Base-by-base conservation (phyloP, 768 basidiomycete species). In the Leucogyrophana mollusca region DNA sequence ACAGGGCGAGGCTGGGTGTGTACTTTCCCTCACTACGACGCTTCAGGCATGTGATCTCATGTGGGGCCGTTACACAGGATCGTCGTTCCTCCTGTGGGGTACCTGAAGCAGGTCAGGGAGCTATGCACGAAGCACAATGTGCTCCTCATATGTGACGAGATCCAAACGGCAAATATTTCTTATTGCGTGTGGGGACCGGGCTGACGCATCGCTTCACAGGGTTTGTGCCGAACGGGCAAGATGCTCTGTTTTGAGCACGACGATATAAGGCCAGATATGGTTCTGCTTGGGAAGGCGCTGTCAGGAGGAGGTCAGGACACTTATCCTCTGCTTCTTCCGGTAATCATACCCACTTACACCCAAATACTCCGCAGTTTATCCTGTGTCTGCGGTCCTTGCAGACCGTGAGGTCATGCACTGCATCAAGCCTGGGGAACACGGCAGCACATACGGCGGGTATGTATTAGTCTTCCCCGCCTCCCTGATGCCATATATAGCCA, bases 1-100 rank as follows among this genome's bases (percentile, higher is more conserved):
- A 51, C 96, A 99, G 64, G 95, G 95, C n/a, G 95, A 97, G 69
- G 95, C 95, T 14, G 94, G 93, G 90, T 92, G 62, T 36, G 88
- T 72, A 53, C 27, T 39, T 8, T 33, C 30, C 14, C 10, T n/a
- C 22, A 4, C 3, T 16, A 22, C 39, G 13, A 9, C 45, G 9
- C n/a, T 25, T n/a, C n/a, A n/a, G n/a, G 13, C 9, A 43, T 32
- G 8, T 27, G 13, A 23, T 38, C 38, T 23, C 38, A 44, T 52
- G 8, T 43, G 13, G 42, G 9, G 14, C 14, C 25, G 11, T 34
- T 7, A 34, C 35, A 17, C 58, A 93, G 94, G 9, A 95, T 99
- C 55, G 83, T 97, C 49, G 90, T 98, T 9, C 96, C 96, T 0
- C 84, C 87, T 1, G 75, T 78, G 7, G 94, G 94, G 4, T 99